Evolutionary conservation across 2,329 filamentous ascomycete genomes (phyloP).

Genomic region (Hymenoscyphus occultus): DNA sequence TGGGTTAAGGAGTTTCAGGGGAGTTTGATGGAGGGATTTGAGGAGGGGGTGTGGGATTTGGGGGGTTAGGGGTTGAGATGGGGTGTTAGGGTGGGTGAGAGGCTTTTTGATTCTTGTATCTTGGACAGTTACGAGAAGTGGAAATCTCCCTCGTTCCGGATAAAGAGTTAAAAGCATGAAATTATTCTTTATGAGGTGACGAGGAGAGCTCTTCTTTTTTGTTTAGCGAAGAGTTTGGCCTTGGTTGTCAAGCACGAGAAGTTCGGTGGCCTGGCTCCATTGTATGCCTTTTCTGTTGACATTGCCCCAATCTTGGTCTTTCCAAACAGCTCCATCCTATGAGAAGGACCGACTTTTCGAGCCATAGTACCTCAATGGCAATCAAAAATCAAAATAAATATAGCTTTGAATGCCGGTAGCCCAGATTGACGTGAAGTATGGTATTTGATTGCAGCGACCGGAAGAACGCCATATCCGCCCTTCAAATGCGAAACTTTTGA

Average conservation of each 20-base stretch:
- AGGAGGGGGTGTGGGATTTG: slow-evolving; percentile 39
- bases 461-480: slow-evolving; percentile 10
- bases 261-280: neutral
- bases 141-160: too few relatives aligned
- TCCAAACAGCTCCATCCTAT: neutral
- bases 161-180: too few relatives aligned
- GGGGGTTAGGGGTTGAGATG: neutral
- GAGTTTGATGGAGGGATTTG: slow-evolving; percentile 49
- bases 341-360: neutral
- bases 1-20: slow-evolving; percentile 52
- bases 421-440: slow-evolving; percentile 11
- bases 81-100: neutral
- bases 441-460: slow-evolving; percentile 21
- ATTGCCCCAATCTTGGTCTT: neutral
- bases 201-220: too few relatives aligned
- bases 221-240: neutral
- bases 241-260: neutral
- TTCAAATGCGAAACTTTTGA: slow-evolving; percentile 12
- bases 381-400: neutral
- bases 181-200: too few relatives aligned
- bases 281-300: neutral
- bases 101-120: neutral
- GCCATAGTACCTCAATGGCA: neutral
- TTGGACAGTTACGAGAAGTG: neutral
- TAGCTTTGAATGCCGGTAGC: neutral